Evolutionary conservation across 2,329 filamentous ascomycete species (phyloP).

Genomic region (Fusarium fujikuroi): DNA sequence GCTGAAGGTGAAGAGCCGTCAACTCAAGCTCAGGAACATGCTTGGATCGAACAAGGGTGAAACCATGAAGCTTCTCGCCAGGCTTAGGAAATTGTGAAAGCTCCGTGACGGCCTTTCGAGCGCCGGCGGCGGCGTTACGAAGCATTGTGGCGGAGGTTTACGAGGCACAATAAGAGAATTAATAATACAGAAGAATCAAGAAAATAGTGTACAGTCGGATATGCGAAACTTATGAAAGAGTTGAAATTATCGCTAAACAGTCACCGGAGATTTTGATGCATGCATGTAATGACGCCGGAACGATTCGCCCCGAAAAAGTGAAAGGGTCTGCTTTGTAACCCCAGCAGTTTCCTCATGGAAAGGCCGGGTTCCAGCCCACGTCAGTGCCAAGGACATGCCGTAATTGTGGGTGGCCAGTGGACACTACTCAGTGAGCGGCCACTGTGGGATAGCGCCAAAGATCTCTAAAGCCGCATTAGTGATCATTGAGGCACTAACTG

Average conservation of each 20-base stretch:
- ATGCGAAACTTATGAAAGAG: constrained; percentile 8
- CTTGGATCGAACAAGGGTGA: constrained; percentile 88
- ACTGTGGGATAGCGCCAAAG: constrained; percentile 18
- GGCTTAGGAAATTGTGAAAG: constrained; percentile 79
- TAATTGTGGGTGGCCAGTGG: constrained; percentile 33
- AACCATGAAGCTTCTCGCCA: constrained; percentile 90
- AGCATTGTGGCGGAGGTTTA: constrained; percentile 54
- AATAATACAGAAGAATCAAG: constrained; percentile 35
- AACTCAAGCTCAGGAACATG: constrained; percentile 94
- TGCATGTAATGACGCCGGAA: constrained; percentile 40
- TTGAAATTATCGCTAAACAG: constrained; percentile 23
- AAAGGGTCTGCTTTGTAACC: constrained; percentile 35
- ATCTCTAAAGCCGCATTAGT: constrained; percentile 17
- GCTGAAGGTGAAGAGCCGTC: constrained; percentile 88
- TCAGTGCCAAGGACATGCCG: constrained; percentile 38
- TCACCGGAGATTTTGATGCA: constrained; percentile 41
- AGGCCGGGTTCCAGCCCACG: constrained; percentile 26
- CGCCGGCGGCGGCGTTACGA: constrained; percentile 62
- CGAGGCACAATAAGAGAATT: constrained; percentile 6
- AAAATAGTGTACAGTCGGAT: constrained; percentile 30
- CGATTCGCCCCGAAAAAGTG: constrained; percentile 32
- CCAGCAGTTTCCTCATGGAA: constrained; percentile 15
- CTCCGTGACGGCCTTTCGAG: constrained; percentile 76
- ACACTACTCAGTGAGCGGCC: constrained; percentile 27
- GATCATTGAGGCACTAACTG: background rate